These are phyloP conservation scores for Melampsora abietis-canadensis DNA, from an alignment of 1,284 basidiomycete species.

Conservation along the genomic window DNA sequence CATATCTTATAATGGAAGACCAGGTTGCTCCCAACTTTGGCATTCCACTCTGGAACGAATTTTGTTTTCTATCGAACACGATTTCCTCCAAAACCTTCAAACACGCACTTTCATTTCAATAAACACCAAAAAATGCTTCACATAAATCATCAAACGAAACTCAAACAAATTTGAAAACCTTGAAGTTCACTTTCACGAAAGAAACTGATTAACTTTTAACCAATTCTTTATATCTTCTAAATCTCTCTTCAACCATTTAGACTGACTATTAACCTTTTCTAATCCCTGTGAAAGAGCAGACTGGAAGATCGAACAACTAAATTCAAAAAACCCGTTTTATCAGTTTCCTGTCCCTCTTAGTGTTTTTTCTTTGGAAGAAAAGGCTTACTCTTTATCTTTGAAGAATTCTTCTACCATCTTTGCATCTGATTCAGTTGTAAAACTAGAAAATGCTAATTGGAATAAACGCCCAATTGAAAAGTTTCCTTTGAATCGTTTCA, in stretches of 20 bases:
- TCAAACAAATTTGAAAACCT: too few species aligned
- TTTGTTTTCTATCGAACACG: too few species aligned
- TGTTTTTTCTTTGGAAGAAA: neutral
- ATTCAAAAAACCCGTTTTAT: neutral
- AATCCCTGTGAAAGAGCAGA: constrained; percentile 65
- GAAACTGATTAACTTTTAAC: constrained; percentile 60
- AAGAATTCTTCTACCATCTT: constrained; percentile 64
- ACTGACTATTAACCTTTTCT: constrained; percentile 64
- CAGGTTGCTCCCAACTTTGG: too few species aligned
- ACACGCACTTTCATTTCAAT: too few species aligned
- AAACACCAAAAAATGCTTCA: too few species aligned
- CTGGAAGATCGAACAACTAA: constrained; percentile 55
- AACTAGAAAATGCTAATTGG: constrained; percentile 61
- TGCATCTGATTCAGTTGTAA: constrained; percentile 70
- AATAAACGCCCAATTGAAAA: constrained; percentile 52
- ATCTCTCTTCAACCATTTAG: constrained; percentile 63
- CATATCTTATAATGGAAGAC: too few species aligned
- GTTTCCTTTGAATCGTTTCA: constrained; percentile 63
- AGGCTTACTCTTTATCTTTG: constrained; percentile 53
- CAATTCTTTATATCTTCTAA: constrained; percentile 60
- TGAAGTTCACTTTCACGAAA: neutral
- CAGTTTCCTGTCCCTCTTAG: neutral
- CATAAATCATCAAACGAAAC: too few species aligned
- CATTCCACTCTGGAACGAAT: too few species aligned
- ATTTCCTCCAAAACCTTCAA: too few species aligned